These are phyloP conservation scores for Cunninghamia lanceolata DNA, from an alignment of 75 land plant species.

Conservation along the genomic window DNA sequence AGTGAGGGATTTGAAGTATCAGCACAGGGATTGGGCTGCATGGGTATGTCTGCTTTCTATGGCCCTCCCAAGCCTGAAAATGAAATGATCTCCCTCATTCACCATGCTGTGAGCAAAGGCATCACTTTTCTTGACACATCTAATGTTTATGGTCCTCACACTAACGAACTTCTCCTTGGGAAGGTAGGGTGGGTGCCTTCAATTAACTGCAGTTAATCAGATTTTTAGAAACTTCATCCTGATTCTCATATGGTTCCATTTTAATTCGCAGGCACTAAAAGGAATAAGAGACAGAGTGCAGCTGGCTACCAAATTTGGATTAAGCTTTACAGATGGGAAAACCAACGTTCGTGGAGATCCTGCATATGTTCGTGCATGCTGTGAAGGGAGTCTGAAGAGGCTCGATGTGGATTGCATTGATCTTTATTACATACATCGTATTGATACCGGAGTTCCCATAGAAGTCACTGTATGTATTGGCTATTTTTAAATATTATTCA, in stretches of 20 bases:
- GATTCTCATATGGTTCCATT: neutral
- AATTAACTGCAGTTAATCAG: no score
- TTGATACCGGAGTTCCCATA: constrained; percentile 51
- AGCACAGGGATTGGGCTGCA: no score
- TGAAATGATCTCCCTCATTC: constrained; percentile 56
- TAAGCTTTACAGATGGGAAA: constrained; percentile 11
- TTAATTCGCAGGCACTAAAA: constrained; percentile 30
- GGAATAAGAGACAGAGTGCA: constrained; percentile 58
- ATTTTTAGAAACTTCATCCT: neutral
- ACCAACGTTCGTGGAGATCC: constrained; percentile 31
- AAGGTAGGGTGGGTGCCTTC: neutral
- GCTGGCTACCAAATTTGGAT: constrained; percentile 55
- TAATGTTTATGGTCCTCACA: constrained; percentile 58
- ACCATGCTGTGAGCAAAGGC: constrained; percentile 42
- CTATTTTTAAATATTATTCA: no score
- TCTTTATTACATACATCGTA: constrained; percentile 55
- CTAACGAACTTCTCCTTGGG: constrained; percentile 31
- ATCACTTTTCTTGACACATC: constrained; percentile 68
- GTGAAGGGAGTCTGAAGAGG: no score
- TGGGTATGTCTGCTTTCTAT: no score
- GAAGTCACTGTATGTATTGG: constrained; percentile 47
- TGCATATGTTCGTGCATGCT: constrained; percentile 33
- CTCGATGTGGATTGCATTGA: constrained; percentile 36
- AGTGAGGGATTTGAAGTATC: no score
- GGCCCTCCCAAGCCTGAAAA: no score